Conservation (phyloP, 495 filamentous ascomycete genomes). For the Evernia prunastri region DNA sequence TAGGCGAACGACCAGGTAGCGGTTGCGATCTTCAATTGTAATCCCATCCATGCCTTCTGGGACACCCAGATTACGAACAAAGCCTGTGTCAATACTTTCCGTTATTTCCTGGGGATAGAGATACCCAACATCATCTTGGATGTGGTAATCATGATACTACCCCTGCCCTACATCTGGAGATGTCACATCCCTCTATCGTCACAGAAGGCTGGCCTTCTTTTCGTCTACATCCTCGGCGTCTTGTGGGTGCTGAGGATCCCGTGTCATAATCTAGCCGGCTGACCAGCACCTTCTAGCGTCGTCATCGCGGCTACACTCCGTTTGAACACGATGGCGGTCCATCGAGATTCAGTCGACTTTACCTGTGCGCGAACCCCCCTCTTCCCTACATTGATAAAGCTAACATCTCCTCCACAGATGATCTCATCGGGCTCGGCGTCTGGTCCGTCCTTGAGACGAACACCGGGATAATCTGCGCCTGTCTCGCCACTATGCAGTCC, state of each 20-base stretch:
- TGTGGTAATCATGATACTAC: slow-evolving; percentile 42
- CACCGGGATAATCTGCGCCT: slow-evolving; percentile 39
- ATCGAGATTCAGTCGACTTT: slow-evolving; percentile 7
- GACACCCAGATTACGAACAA: slow-evolving; percentile 16
- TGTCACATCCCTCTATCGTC: slow-evolving; percentile 36
- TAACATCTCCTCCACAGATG: slow-evolving; percentile 2
- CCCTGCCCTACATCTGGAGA: slow-evolving; percentile 42
- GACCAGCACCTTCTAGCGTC: slow-evolving; percentile 23
- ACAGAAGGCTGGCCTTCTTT: slow-evolving; percentile 29
- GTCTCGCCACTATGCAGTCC: slow-evolving; percentile 36
- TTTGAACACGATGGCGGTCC: slow-evolving; percentile 21
- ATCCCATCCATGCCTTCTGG: slow-evolving; percentile 25
- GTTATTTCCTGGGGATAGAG: slow-evolving; percentile 35
- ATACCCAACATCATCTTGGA: slow-evolving; percentile 42
- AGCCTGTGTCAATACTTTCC: slow-evolving; percentile 32
- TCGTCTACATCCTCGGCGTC: slow-evolving; percentile 21
- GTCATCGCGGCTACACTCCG: slow-evolving; percentile 30
- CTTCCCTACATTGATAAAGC: not conserved
- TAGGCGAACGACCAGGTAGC: slow-evolving; percentile 19
- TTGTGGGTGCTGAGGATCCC: slow-evolving; percentile 21
- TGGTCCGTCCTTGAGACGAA: slow-evolving; percentile 42
- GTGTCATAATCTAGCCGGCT: not conserved
- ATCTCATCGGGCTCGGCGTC: slow-evolving; percentile 26
- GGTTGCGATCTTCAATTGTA: slow-evolving; percentile 33
- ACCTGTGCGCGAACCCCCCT: slow-evolving; percentile 8